These are phyloP conservation scores for Laguncularia racemosa DNA, from an alignment of 345 rosid species.

Conservation along the genomic window DNA sequence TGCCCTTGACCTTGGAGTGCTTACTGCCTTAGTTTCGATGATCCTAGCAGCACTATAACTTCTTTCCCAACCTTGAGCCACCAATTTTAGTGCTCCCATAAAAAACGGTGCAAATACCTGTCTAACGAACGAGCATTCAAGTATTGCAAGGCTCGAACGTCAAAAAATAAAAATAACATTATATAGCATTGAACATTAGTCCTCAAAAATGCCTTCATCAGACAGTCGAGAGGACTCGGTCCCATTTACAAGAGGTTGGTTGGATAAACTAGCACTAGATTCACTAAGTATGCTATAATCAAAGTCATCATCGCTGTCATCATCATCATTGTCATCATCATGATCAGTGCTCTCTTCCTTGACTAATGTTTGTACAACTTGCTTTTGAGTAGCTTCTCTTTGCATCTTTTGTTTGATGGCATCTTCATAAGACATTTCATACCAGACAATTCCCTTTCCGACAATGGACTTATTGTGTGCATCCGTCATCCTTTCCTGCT, in stretches of 20 bases:
- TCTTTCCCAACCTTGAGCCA: too few species aligned
- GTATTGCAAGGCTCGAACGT: background rate
- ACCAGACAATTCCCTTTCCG: slow-evolving; percentile 81
- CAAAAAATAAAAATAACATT: too few species aligned
- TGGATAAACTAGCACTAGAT: slow-evolving; percentile 23
- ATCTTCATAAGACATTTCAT: slow-evolving; percentile 76
- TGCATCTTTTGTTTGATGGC: slow-evolving; percentile 47
- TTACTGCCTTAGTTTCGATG: too few species aligned
- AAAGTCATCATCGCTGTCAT: slow-evolving; percentile 44
- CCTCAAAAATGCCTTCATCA: slow-evolving; percentile 39
- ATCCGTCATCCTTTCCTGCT: slow-evolving; percentile 59
- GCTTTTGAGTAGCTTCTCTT: slow-evolving; percentile 33
- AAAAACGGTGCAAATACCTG: too few species aligned
- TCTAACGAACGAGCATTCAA: background rate
- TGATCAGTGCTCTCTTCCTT: slow-evolving; percentile 11
- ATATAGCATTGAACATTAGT: slow-evolving; percentile 5
- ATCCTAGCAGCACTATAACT: too few species aligned
- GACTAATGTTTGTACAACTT: slow-evolving; percentile 11
- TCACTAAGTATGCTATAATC: slow-evolving; percentile 69
- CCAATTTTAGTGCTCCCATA: too few species aligned
- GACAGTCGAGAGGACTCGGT: slow-evolving; percentile 53
- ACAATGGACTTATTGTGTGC: slow-evolving; percentile 76
- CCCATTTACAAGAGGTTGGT: slow-evolving; percentile 77
- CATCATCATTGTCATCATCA: slow-evolving; percentile 31
- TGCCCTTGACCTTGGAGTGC: too few species aligned